phyloP scores from a whole-genome alignment of 805 yeast genomes.

The Pichia cabralensis region DNA sequence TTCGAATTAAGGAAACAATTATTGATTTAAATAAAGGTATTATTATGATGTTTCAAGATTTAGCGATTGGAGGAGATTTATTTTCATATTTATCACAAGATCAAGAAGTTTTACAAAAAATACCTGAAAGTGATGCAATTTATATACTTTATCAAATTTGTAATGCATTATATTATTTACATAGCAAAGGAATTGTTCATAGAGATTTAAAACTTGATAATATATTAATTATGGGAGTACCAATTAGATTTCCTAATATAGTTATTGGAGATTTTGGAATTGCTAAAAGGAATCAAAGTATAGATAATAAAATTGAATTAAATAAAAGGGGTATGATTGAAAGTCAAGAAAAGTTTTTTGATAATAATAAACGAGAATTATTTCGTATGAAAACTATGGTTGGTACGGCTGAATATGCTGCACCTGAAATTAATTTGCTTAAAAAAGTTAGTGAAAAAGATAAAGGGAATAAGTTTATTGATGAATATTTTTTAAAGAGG shows the following conservation, averaged over 20 bases:
- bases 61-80: constrained; percentile 94
- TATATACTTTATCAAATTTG: constrained; percentile 47
- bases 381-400: constrained; percentile 21
- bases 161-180: constrained; percentile 47
- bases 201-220: constrained; percentile 62
- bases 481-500: too few relatives aligned
- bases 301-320: too few relatives aligned
- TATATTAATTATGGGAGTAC: constrained; percentile 45
- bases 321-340: too few relatives aligned
- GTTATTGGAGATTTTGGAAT: constrained; percentile 63
- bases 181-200: constrained; percentile 45
- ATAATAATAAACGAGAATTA: neutral
- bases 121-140: constrained; percentile 46
- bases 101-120: constrained; percentile 26
- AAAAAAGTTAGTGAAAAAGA: neutral
- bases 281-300: too few relatives aligned
- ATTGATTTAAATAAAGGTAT: constrained; percentile 72
- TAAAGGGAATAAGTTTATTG: too few relatives aligned
- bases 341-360: neutral
- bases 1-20: constrained; percentile 58
- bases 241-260: constrained; percentile 42
- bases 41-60: constrained; percentile 85
- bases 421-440: constrained; percentile 56
- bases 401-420: constrained; percentile 57
- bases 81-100: constrained; percentile 81